Conservation (phyloP, 306 rosid genomes). For the Cercis canadensis region DNA sequence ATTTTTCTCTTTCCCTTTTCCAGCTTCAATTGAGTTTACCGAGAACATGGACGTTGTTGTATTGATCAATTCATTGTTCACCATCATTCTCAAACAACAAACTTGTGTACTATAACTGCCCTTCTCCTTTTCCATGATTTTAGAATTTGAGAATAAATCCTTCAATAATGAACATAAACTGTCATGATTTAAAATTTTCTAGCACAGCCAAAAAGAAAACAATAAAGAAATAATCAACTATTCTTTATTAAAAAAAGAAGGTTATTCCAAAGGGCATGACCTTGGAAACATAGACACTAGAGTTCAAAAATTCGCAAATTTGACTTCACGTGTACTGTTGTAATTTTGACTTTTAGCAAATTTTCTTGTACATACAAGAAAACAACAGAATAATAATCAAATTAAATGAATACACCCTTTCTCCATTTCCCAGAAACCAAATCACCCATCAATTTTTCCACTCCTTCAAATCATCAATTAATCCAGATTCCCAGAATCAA, state of each 20-base stretch:
- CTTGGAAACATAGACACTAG: neutral
- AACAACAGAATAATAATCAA: neutral
- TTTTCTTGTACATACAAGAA: neutral
- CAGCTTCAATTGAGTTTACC: neutral
- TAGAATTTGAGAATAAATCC: neutral
- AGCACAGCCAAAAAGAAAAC: neutral
- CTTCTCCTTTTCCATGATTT: neutral
- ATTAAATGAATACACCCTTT: neutral
- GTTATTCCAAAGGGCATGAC: neutral
- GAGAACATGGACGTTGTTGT: neutral
- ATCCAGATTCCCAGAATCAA: too few relatives aligned
- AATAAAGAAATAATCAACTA: neutral
- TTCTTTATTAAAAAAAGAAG: neutral
- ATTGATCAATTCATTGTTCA: neutral
- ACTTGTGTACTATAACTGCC: neutral
- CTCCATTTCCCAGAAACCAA: conserved; percentile 20
- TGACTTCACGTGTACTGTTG: neutral
- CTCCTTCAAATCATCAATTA: neutral
- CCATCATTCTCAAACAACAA: neutral
- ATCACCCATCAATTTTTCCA: neutral
- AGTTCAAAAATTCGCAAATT: neutral
- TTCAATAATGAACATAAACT: neutral
- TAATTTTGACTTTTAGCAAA: neutral
- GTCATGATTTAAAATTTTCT: neutral
- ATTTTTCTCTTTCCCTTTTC: neutral